These are phyloP conservation scores for Rhododendron simsii DNA, from an alignment of 148 eudicot genomes.

Conservation along the genomic window DNA sequence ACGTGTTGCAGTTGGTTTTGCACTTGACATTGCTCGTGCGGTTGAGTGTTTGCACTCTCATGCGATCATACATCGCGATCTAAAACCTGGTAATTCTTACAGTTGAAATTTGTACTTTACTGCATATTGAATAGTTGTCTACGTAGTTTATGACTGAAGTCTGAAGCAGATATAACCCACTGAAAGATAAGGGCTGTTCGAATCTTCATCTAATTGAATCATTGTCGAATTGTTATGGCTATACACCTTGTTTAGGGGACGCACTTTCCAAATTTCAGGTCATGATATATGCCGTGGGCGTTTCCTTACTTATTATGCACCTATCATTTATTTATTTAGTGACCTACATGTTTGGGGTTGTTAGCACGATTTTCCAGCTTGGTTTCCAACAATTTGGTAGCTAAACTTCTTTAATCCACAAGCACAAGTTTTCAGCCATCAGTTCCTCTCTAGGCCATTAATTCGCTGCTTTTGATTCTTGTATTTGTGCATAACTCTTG, in stretches of 20 bases:
- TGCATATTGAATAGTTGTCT: neutral
- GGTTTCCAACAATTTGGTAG: neutral
- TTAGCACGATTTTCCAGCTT: neutral
- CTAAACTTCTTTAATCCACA: neutral
- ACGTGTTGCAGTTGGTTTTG: constrained; percentile 48
- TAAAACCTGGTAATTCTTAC: constrained; percentile 50
- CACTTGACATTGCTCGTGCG: constrained; percentile 75
- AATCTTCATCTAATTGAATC: neutral
- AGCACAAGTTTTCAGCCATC: neutral
- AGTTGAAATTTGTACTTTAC: neutral
- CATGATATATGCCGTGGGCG: neutral
- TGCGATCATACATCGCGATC: constrained; percentile 69
- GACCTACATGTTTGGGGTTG: neutral
- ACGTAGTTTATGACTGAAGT: neutral
- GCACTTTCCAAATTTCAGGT: neutral
- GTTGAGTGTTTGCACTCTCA: constrained; percentile 70
- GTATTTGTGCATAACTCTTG: neutral
- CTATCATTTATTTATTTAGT: neutral
- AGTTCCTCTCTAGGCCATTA: neutral
- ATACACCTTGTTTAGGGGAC: neutral
- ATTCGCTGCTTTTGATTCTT: neutral
- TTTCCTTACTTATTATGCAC: neutral
- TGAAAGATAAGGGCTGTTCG: neutral
- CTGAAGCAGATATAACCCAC: neutral
- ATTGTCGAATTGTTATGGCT: neutral